Evolutionary conservation across 106 monocot genomes (phyloP).

Genomic region (Platanthera guangdongensis): DNA sequence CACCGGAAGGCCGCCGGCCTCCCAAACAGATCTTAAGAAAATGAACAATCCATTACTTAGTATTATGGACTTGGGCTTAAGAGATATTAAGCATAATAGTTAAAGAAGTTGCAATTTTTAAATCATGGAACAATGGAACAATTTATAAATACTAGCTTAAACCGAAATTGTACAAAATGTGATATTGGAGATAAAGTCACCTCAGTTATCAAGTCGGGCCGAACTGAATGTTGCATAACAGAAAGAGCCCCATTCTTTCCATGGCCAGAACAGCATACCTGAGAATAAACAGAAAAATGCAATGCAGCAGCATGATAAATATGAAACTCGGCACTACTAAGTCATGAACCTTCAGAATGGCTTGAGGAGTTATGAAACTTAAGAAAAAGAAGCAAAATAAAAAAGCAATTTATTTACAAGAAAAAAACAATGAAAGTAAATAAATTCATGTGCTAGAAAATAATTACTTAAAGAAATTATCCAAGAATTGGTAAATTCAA

Average conservation of each 20-base stretch:
- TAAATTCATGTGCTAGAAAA: background rate
- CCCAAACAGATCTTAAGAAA: background rate
- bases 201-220: constrained; percentile 94
- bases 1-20: too few relatives aligned
- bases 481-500: too few relatives aligned
- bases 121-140: background rate
- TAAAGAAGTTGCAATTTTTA: background rate
- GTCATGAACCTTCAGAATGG: background rate
- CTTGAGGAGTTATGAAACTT: background rate
- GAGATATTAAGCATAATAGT: background rate
- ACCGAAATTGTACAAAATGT: background rate
- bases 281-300: background rate
- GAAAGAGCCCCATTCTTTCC: constrained; percentile 94
- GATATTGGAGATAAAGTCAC: constrained; percentile 16
- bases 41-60: background rate
- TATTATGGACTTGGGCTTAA: background rate
- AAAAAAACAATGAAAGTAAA: background rate
- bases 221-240: constrained; percentile 84
- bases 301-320: background rate
- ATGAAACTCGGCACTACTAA: background rate
- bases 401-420: background rate
- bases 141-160: background rate
- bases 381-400: background rate
- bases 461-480: background rate
- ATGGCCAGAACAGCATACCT: constrained; percentile 95